These are phyloP conservation scores for Pilatotrama ljubarskyi DNA, from an alignment of 768 basidiomycete species.

Conservation along the genomic window DNA sequence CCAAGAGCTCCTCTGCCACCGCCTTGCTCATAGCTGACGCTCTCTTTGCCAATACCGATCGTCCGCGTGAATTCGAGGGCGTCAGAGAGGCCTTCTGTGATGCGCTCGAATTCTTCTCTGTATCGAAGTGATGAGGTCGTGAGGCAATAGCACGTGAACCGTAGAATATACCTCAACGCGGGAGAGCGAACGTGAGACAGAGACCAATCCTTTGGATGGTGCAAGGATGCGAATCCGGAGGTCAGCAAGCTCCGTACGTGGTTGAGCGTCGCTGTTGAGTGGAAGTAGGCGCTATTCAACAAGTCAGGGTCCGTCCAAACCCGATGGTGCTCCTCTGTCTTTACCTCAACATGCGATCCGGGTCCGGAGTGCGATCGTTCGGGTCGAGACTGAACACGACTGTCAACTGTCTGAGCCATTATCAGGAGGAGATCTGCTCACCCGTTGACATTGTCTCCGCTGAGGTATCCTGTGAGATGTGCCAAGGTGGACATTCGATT, in stretches of 20 bases:
- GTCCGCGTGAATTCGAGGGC: slow-evolving; percentile 92
- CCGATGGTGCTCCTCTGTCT: background rate
- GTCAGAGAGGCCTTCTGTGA: slow-evolving; percentile 82
- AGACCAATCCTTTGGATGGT: slow-evolving; percentile 91
- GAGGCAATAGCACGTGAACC: background rate
- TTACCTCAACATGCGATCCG: slow-evolving; percentile 82
- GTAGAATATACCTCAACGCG: slow-evolving; percentile 57
- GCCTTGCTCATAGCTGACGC: slow-evolving; percentile 63
- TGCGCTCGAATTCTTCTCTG: slow-evolving; percentile 81
- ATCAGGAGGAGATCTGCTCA: slow-evolving; percentile 35
- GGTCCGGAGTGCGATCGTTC: slow-evolving; percentile 85
- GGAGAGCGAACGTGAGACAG: slow-evolving; percentile 88
- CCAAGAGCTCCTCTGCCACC: slow-evolving; percentile 72
- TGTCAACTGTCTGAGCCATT: no score
- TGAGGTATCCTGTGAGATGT: slow-evolving; percentile 30
- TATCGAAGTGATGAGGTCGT: background rate
- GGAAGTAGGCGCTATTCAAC: slow-evolving; percentile 81
- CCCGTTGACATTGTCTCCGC: slow-evolving; percentile 98
- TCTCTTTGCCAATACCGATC: slow-evolving; percentile 67
- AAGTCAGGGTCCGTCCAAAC: background rate
- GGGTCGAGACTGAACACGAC: slow-evolving; percentile 52
- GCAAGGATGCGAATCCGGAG: slow-evolving; percentile 91
- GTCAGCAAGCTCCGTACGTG: slow-evolving; percentile 85
- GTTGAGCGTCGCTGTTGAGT: slow-evolving; percentile 92
- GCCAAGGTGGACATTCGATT: background rate